phyloP scores from a whole-genome alignment of 2,329 filamentous ascomycete species.

The Fusarium transvaalense region DNA sequence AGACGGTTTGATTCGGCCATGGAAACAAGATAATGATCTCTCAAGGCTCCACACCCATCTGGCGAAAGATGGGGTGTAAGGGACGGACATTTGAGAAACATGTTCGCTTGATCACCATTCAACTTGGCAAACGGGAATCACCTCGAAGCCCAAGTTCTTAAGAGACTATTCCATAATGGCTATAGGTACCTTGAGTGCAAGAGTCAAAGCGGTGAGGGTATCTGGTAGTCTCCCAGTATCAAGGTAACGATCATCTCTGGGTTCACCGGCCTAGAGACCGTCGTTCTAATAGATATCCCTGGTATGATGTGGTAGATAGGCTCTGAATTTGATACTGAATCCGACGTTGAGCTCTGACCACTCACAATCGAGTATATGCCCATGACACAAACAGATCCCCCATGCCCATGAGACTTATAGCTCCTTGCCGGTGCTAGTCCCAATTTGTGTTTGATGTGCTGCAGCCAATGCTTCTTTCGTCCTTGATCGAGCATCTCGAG shows the following conservation, averaged over 20 bases:
- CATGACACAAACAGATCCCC: conserved; percentile 16
- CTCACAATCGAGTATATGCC: conserved; percentile 28
- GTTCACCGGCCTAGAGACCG: not conserved
- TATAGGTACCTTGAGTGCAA: not conserved
- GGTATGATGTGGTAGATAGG: conserved; percentile 4
- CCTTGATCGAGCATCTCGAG: not conserved
- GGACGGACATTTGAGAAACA: not conserved
- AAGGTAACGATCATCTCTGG: conserved; percentile 6
- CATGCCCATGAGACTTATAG: not conserved
- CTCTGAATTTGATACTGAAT: conserved; percentile 2
- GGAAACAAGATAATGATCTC: conserved; percentile 4
- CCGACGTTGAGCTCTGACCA: conserved; percentile 14
- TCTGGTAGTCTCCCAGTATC: not conserved
- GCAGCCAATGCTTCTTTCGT: not conserved
- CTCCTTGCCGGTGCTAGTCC: not conserved
- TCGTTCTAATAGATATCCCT: not conserved
- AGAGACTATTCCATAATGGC: not conserved
- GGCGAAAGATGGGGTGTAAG: conserved; percentile 1
- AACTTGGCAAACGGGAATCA: not conserved
- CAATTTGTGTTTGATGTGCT: not conserved
- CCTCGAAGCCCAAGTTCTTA: not conserved
- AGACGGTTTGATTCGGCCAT: conserved; percentile 19
- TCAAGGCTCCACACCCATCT: conserved; percentile 9
- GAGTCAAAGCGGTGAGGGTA: not conserved
- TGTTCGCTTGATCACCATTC: conserved; percentile 4